Conservation (phyloP, 1,139 yeast species). For the Diutina pseudorugosa region DNA sequence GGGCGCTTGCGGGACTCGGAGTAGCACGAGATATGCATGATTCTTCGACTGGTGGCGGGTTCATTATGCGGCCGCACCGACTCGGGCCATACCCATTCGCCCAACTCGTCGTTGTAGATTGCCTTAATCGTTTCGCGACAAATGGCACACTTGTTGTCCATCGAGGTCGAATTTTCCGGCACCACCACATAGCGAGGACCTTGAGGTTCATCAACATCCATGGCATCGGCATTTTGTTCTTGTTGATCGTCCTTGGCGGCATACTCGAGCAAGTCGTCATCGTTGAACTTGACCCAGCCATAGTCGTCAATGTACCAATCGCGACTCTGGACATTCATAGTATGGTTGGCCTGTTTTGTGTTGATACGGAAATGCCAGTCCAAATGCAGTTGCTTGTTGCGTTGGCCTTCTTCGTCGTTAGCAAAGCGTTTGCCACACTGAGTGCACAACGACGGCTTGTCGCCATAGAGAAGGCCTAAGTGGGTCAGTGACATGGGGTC, state of each 20-base stretch:
- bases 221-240: slow-evolving; percentile 5
- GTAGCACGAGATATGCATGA: slow-evolving; percentile 75
- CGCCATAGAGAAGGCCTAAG: slow-evolving; percentile 35
- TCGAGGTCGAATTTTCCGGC: slow-evolving; percentile 58
- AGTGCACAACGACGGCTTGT: slow-evolving; percentile 71
- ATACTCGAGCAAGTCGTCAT: slow-evolving; percentile 36
- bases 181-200: slow-evolving; percentile 39
- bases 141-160: slow-evolving; percentile 68
- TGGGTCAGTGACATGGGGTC: slow-evolving; percentile 14
- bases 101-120: slow-evolving; percentile 75
- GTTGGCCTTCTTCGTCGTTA: slow-evolving; percentile 45
- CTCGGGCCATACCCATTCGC: slow-evolving; percentile 93
- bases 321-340: slow-evolving; percentile 49
- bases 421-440: slow-evolving; percentile 84
- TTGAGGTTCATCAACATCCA: slow-evolving; percentile 6
- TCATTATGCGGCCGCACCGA: slow-evolving; percentile 61
- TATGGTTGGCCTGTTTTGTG: slow-evolving; percentile 44
- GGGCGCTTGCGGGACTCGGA: slow-evolving; percentile 47
- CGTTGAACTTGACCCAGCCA: slow-evolving; percentile 68
- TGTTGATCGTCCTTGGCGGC: slow-evolving; percentile 5
- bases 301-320: slow-evolving; percentile 71
- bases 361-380: slow-evolving; percentile 97
- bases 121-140: slow-evolving; percentile 79
- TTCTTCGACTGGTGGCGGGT: slow-evolving; percentile 21
- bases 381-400: slow-evolving; percentile 47